These are phyloP conservation scores for Venustampulla echinocandica DNA, from an alignment of 495 filamentous ascomycete genomes.

Conservation along the genomic window DNA sequence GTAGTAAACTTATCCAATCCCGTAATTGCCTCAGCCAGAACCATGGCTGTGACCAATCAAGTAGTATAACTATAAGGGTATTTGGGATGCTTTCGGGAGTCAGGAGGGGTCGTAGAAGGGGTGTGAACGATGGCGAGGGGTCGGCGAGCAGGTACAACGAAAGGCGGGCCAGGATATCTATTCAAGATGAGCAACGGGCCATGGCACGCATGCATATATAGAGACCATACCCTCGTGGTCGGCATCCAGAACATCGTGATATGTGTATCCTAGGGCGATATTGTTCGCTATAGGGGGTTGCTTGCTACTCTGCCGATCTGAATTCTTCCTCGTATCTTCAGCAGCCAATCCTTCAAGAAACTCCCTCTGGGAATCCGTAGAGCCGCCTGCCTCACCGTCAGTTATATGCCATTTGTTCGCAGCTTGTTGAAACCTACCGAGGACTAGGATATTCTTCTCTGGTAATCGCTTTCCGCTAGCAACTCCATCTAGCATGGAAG, in stretches of 20 bases:
- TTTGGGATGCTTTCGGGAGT: conserved; percentile 80
- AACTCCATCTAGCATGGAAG: conserved; percentile 80
- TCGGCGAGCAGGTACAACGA: conserved; percentile 82
- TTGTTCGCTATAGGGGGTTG: conserved; percentile 81
- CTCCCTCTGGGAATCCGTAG: conserved; percentile 79
- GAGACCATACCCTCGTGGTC: conserved; percentile 71
- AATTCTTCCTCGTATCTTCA: conserved; percentile 46
- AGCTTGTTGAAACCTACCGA: conserved; percentile 48
- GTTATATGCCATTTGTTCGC: conserved; percentile 11
- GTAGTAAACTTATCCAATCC: conserved; percentile 77
- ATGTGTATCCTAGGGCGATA: conserved; percentile 91
- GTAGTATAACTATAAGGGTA: conserved; percentile 76
- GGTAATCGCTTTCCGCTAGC: conserved; percentile 85
- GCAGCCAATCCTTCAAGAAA: conserved; percentile 75
- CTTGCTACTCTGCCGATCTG: conserved; percentile 51
- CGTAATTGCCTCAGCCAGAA: conserved; percentile 79
- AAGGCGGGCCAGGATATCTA: conserved; percentile 85
- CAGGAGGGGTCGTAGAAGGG: conserved; percentile 75
- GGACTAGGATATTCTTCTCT: conserved; percentile 82
- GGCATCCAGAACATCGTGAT: conserved; percentile 87
- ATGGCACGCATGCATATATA: conserved; percentile 2
- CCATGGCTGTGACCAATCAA: conserved; percentile 93
- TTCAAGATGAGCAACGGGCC: conserved; percentile 11
- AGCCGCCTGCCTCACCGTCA: conserved; percentile 55
- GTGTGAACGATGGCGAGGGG: conserved; percentile 73